Evolutionary conservation across 768 basidiomycete genomes (phyloP), one percentile per base, ranked within the genome.

Genomic region (Mycena galericulata): DNA sequence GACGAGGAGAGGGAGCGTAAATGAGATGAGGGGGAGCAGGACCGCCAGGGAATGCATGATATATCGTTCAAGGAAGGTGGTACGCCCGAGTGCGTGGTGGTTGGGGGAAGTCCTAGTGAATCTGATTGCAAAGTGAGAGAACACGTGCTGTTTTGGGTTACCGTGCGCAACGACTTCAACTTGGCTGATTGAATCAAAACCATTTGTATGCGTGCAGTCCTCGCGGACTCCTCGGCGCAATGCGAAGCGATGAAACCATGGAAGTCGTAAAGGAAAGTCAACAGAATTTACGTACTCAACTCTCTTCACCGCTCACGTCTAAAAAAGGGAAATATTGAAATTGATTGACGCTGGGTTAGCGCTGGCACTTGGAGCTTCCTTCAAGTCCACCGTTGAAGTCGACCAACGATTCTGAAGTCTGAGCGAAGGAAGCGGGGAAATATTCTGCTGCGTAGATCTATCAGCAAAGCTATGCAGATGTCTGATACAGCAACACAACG

Each of bases 21-120:
- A 51, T 12, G 71, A 66, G 24, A 69, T 8, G 55, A 69, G 64
- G 49, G 68, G 64, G 18, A 72, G 71, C 67, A 72, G 65, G 20
- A 68, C 70, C 70, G 67, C 70, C 67, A 71, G 70, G 70, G 70
- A 71, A 34, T 71, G 70, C 70, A 71, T 71, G 41, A 36, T 58
- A 24, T 62, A 47, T 66, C 57, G 62, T 63, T 62, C 56, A 64
- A 65, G 11, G 62, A 65, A 26, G 66, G 62, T 63, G 61, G 67
- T 71, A 68, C 62, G 67, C 70, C n/a, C 53, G 66, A 47, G 63
- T 55, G 70, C 70, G 64, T 69, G 49, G 66, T 71, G 64, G 46
- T 54, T 66, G 51, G 65, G 34, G 45, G 46, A 15, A 30, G 30
- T 10, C 46, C 36, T 30, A n/a, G n/a, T n/a, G n/a, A n/a, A n/a